Evolutionary conservation across 139 green algal genomes (phyloP), one percentile per base, ranked within the genome.

Genomic region (Coelastrella sp.): DNA sequence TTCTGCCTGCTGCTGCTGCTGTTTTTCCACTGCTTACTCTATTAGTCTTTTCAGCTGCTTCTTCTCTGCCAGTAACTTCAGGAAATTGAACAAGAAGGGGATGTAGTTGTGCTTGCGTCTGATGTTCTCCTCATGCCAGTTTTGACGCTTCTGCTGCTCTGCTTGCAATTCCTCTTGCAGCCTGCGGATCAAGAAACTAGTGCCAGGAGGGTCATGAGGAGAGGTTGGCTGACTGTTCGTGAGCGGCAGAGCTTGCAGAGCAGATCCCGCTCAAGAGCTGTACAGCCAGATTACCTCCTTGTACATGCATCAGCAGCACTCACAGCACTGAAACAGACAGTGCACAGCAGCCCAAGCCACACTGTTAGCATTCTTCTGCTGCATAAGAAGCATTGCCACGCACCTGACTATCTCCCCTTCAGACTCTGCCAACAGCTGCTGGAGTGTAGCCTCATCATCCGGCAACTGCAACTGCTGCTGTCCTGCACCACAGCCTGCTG

Each of bases 41-140:
- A 84, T 76, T n/a, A 84, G 34, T 6, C 60, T 37, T 60, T 75
- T 74, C 8, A 84, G 60, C 60, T 84, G 78, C 34, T 93, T 91
- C 69, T 96, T 93, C 81, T 95, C 90, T 2, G 97, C 96, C 48
- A 99, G 88, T 4, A 94, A 64, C 72, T 93, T 95, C 5, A 99
- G 84, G 45, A 98, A 92, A 75, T 98, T 94, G 92, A 98, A 99
- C 0, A 98, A 68, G 68, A 99, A 96, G 5, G 97, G 97, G 4
- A 99, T 91, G 91, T 98, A 99, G 90, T 98, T 98, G 72, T 98
- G 96, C 57, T 94, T 93, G 5, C 97, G 89, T 5, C 97, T 91
- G 5, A 98, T 83, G 89, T 99, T 99, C 77, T 99, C 97, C 0
- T 96, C 89, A 8, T 81, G 85, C 97, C 97, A 99, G 5, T 66